Conservation (phyloP, 805 yeast genomes). For the Debaryomyces prosopidis region DNA sequence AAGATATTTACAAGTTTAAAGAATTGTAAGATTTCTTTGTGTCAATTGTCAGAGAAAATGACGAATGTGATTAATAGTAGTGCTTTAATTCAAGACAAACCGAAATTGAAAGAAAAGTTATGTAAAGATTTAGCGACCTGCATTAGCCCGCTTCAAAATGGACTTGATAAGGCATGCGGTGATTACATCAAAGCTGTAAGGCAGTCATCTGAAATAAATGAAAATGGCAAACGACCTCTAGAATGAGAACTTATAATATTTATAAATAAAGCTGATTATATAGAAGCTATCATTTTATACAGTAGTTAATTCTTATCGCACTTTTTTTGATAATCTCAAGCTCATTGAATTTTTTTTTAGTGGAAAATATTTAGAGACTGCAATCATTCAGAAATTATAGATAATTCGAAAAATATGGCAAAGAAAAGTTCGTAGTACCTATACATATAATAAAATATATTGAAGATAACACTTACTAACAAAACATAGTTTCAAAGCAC, state of each 20-base stretch:
- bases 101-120: slow-evolving; percentile 33
- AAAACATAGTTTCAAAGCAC: slow-evolving; percentile 53
- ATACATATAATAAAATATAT: not conserved
- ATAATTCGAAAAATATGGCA: slow-evolving; percentile 28
- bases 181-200: slow-evolving; percentile 35
- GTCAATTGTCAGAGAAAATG: slow-evolving; percentile 25
- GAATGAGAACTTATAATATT: slow-evolving; percentile 2
- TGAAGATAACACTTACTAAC: slow-evolving; percentile 4
- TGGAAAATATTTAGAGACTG: not conserved
- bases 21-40: slow-evolving; percentile 30
- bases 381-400: not conserved
- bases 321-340: not conserved
- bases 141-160: slow-evolving; percentile 29
- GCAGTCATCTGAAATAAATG: slow-evolving; percentile 20
- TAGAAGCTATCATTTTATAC: not conserved
- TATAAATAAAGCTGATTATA: not conserved
- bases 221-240: slow-evolving; percentile 34
- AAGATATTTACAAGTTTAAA: slow-evolving; percentile 38
- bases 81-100: slow-evolving; percentile 26
- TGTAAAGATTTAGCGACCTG: slow-evolving; percentile 32
- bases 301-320: too few species aligned
- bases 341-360: slow-evolving; percentile 2
- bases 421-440: slow-evolving; percentile 34
- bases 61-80: slow-evolving; percentile 20
- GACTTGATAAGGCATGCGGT: slow-evolving; percentile 33